A percentile compares a stretch with the other conserved stretches of the same genome.
Conservation (phyloP, 116 monocot species). For the Posidonia oceanica region DNA sequence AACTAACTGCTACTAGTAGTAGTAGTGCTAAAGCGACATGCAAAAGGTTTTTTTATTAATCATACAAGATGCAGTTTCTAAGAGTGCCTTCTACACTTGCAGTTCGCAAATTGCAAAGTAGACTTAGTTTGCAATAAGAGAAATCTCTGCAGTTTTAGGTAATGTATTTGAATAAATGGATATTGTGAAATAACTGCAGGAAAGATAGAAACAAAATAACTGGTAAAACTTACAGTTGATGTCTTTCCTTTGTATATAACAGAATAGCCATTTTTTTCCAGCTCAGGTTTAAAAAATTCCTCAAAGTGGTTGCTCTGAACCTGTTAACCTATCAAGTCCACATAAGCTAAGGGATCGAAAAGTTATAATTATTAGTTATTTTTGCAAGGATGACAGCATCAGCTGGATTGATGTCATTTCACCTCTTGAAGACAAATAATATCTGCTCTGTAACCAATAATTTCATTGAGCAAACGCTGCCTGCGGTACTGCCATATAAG, state of each 20-base stretch:
- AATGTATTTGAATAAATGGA: too few relatives aligned
- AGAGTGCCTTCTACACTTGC: too few relatives aligned
- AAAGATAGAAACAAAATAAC: neutral
- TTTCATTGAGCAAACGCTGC: conserved; percentile 83
- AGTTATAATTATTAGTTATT: neutral
- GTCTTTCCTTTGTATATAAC: conserved; percentile 77
- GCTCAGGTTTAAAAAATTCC: conserved; percentile 85
- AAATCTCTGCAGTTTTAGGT: too few relatives aligned
- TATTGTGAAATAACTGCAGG: neutral
- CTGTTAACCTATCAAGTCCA: conserved; percentile 18
- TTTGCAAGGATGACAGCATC: neutral
- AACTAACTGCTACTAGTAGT: too few relatives aligned
- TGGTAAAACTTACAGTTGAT: conserved; percentile 33
- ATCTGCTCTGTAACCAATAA: conserved; percentile 83
- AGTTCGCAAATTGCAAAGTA: too few relatives aligned
- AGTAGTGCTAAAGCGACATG: too few relatives aligned
- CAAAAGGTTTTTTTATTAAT: too few relatives aligned
- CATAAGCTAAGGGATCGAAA: neutral
- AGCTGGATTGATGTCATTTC: neutral
- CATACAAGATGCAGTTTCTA: too few relatives aligned
- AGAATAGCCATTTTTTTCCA: conserved; percentile 86
- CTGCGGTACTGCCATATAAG: conserved; percentile 54
- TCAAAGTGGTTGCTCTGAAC: conserved; percentile 88
- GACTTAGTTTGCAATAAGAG: too few relatives aligned
- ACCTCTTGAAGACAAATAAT: conserved; percentile 98